These are phyloP conservation scores for Coniochaeta pulveracea DNA, from an alignment of 2,329 filamentous ascomycete species.

Conservation along the genomic window DNA sequence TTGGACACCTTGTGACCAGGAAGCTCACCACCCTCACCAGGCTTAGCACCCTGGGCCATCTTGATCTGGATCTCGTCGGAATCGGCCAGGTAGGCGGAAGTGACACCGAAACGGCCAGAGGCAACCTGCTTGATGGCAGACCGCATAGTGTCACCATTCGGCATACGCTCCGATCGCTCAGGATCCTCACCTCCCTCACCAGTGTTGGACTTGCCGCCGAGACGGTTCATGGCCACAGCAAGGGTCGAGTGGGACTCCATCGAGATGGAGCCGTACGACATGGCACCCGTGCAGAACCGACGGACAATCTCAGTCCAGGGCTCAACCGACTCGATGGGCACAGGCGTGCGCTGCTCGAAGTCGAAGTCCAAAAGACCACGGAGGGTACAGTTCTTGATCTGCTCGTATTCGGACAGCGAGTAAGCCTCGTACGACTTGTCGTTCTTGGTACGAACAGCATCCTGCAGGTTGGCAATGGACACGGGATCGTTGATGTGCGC, in stretches of 20 bases:
- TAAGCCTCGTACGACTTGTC: constrained; percentile 98
- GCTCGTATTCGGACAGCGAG: constrained; percentile 84
- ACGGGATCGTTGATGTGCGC: constrained; percentile 90
- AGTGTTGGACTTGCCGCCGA: constrained; percentile 95
- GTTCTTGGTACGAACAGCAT: constrained; percentile 92
- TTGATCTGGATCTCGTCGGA: constrained; percentile 97
- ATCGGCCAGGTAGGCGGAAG: constrained; percentile 86
- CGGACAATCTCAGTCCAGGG: constrained; percentile 97
- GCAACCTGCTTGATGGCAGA: constrained; percentile 97
- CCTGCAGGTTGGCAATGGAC: constrained; percentile 93
- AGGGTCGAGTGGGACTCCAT: constrained; percentile 97
- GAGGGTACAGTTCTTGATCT: constrained; percentile 92
- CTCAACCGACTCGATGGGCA: constrained; percentile 94
- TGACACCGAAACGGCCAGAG: constrained; percentile 91
- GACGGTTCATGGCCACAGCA: constrained; percentile 90
- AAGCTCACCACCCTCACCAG: constrained; percentile 92
- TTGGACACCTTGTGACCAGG: constrained; percentile 94
- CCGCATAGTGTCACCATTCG: constrained; percentile 93
- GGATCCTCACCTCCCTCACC: constrained; percentile 95
- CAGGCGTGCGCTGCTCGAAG: constrained; percentile 73
- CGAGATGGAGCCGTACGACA: constrained; percentile 97
- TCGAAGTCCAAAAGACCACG: constrained; percentile 93
- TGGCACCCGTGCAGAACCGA: constrained; percentile 91
- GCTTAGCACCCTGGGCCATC: constrained; percentile 98
- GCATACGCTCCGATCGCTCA: constrained; percentile 74